phyloP scores from a whole-genome alignment of 257 asterid genomes.

The Buddleja alternifolia region DNA sequence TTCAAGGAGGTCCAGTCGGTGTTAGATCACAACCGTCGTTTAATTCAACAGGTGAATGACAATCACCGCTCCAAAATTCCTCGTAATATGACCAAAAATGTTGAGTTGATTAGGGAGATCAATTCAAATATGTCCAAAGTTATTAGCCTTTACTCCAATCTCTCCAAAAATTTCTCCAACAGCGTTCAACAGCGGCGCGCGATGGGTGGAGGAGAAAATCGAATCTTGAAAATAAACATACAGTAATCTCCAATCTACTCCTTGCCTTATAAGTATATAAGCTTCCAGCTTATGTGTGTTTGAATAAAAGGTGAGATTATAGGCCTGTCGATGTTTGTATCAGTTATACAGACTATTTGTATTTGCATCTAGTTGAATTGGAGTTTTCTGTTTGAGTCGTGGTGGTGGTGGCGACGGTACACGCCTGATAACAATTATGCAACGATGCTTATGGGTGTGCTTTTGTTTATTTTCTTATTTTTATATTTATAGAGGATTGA shows the following conservation, averaged over 20 bases:
- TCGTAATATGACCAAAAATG: constrained; percentile 56
- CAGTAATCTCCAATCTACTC: constrained; percentile 27
- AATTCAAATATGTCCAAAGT: constrained; percentile 61
- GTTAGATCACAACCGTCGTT: constrained; percentile 60
- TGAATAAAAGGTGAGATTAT: constrained; percentile 5
- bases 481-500: constrained; percentile 30
- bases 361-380: background rate
- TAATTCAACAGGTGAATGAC: constrained; percentile 71
- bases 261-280: background rate
- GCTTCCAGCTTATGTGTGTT: constrained; percentile 6
- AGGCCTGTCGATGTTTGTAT: background rate
- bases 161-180: constrained; percentile 52
- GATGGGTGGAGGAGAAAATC: constrained; percentile 3
- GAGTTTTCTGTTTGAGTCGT: constrained; percentile 14
- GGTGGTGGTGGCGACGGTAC: constrained; percentile 9
- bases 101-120: constrained; percentile 61
- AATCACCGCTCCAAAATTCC: constrained; percentile 66
- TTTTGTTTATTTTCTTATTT: background rate
- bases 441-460: constrained; percentile 21
- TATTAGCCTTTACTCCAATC: constrained; percentile 53
- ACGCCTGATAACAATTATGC: background rate
- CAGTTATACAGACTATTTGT: background rate
- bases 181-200: constrained; percentile 43
- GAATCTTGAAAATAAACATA: constrained; percentile 32
- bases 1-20: constrained; percentile 61